phyloP scores from a whole-genome alignment of 352 stramenopile genomes.

The Pythium sukuiense region DNA sequence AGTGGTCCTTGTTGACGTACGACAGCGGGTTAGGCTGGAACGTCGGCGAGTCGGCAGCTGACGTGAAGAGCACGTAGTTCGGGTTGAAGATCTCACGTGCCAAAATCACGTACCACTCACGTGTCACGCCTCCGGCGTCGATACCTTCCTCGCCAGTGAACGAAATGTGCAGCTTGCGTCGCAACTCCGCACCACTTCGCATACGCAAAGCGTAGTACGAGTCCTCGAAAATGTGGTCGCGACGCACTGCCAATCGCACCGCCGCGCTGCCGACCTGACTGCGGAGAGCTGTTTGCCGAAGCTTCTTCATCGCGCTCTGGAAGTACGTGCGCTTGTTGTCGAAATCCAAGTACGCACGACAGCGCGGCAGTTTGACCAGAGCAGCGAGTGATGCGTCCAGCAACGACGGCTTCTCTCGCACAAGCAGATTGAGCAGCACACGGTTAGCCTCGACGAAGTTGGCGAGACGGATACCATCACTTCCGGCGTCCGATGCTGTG shows the following conservation, averaged over 20 bases:
- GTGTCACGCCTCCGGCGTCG: constrained; percentile 97
- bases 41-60: constrained; percentile 97
- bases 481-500: constrained; percentile 52
- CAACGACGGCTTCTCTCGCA: constrained; percentile 95
- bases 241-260: constrained; percentile 88
- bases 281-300: constrained; percentile 81
- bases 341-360: constrained; percentile 96
- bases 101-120: constrained; percentile 99
- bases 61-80: constrained; percentile 99
- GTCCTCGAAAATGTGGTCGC: constrained; percentile 99
- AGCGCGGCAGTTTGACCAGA: constrained; percentile 95
- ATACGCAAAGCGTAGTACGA: constrained; percentile 97
- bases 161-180: constrained; percentile 96
- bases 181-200: constrained; percentile 96
- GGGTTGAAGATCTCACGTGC: constrained; percentile 99
- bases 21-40: constrained; percentile 99
- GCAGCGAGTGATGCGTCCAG: constrained; percentile 95
- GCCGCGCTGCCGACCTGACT: constrained; percentile 92
- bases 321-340: constrained; percentile 99
- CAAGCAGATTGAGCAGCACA: constrained; percentile 96
- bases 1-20: constrained; percentile 98
- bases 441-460: constrained; percentile 96
- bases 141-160: constrained; percentile 98
- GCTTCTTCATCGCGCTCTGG: constrained; percentile 91
- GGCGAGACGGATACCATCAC: constrained; percentile 74